Evolutionary conservation across 345 rosid genomes (phyloP), one percentile per base, ranked within the genome.

Genomic region (Barbarea vulgaris): DNA sequence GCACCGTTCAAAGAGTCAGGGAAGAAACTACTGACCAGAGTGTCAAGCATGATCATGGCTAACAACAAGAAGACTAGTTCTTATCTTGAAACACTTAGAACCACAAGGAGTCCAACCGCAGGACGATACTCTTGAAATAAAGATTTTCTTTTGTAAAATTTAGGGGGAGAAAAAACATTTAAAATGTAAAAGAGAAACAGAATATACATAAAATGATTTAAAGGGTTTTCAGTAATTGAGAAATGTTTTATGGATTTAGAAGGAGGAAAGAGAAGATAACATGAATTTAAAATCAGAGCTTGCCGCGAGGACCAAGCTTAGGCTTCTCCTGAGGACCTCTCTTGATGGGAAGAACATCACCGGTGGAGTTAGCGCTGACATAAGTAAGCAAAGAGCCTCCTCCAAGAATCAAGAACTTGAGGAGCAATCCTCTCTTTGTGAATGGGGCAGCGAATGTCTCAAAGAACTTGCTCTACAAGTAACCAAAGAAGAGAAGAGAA

Each of bases 301-400:
- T 93, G 87, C 93, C 93, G 53, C 95, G 93, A 14, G 97, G 98
- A 8, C 97, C 97, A 2, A 73, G 86, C 89, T 91, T 91, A 14
- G 95, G 98, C 10, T 87, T 88, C 74, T 89, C 94, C 73, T 91
- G 97, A n/a, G 97, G 98, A 37, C 97, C 98, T 81, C 91, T 91
- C 84, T 87, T 87, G 86, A 94, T 94, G 4, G 96, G 98, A 41
- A 94, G 86, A 68, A 91, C 79, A 65, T 89, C 91, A 11, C 88
- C 93, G 0, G 93, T 74, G 42, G 90, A 91, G 0, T 85, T 83
- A 70, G 93, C 84, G 22, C 98, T 87, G 61, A 81, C 74, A 80
- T 80, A 89, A 66, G 97, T 89, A 57, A 87, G 84, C 60, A 86
- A 79, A 30, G 93, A 85, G 69, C 98, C 97, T 47, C 96, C 97